Evolutionary conservation across 2,329 filamentous ascomycete species (phyloP).

Genomic region (Paracoccidioides brasiliensis): DNA sequence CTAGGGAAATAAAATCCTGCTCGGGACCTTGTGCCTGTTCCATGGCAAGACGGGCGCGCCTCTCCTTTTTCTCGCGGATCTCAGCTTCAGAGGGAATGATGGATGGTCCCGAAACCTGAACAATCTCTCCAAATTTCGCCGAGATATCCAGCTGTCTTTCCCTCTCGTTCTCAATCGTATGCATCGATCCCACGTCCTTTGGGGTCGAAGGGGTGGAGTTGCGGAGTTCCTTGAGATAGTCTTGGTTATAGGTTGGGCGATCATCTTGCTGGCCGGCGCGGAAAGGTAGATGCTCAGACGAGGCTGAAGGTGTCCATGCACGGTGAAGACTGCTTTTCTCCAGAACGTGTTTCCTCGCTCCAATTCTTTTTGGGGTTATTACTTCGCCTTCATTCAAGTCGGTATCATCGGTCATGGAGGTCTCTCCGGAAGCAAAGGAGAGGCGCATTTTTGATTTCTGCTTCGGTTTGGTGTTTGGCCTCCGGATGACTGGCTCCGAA

Average conservation of each 20-base stretch:
- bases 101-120: conserved; percentile 21
- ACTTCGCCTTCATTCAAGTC: conserved; percentile 37
- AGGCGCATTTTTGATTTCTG: conserved; percentile 65
- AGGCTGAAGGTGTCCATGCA: conserved; percentile 32
- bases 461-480: conserved; percentile 41
- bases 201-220: conserved; percentile 76
- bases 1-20: conserved; percentile 31
- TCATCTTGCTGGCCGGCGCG: conserved; percentile 52
- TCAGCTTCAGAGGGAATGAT: conserved; percentile 69
- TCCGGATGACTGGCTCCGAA: conserved; percentile 38
- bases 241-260: conserved; percentile 69
- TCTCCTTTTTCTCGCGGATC: conserved; percentile 81
- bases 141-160: conserved; percentile 38
- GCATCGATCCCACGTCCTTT: conserved; percentile 34
- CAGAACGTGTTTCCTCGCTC: conserved; percentile 49
- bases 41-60: conserved; percentile 65
- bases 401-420: conserved; percentile 41
- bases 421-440: conserved; percentile 57
- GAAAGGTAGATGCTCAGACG: conserved; percentile 42
- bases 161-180: conserved; percentile 15
- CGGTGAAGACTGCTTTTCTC: conserved; percentile 56
- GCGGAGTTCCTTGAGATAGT: conserved; percentile 74
- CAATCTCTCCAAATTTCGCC: conserved; percentile 35
- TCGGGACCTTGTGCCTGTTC: conserved; percentile 35
- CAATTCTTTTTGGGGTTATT: conserved; percentile 50